Base-by-base conservation (phyloP, 768 basidiomycete species). In the Suillus clintonianus region DNA sequence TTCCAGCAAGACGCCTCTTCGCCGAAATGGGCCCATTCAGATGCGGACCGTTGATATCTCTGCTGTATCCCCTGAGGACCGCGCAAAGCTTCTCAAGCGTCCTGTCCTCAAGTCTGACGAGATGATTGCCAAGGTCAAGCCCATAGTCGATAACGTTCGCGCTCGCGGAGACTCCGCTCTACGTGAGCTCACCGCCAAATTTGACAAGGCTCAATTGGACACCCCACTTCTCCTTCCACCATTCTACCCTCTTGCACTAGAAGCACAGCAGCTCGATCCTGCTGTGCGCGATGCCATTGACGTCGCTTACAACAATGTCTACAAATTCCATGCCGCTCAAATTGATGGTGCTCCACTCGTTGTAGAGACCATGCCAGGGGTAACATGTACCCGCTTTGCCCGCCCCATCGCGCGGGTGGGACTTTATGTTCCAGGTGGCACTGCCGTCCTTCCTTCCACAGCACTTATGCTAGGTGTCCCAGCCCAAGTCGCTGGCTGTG, bases 401-500 rank as follows among this genome's bases (percentile, higher is more conserved):
- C 88, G 95, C 51, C 90, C 97, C n/a, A 95, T 99, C 70, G 89
- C 91, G 55, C 89, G 96, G 50, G 97, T 99, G 37, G 97, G 97
- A 42, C 81, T 99, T 53, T 99, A 99, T 78, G 91, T 99, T 3
- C 97, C 97, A 2, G 97, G 97, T 34, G 97, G 97, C 17, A 99
- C 97, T 5, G 97, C 97, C 2, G 85, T 99, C 53, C 83, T 99
- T 19, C 97, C 97, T 14, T 96, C 94, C 5, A 99, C 97, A 22
- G 97, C 97, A 4, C 84, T 99, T 69, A 98, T 98, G 96, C 88
- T 99, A 22, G 97, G 97, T 64, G 90, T 98, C 34, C 97, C 97
- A 17, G 97, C 97, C 2, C 95, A 97, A 74, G 97, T 98, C 11
- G 97, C 97, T 2, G 94, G 94, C 3, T 99, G 97, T 80, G 87